Evolutionary conservation across 257 asterid genomes (phyloP), one percentile per base, ranked within the genome.

Genomic region (Orobanche coerulescens): DNA sequence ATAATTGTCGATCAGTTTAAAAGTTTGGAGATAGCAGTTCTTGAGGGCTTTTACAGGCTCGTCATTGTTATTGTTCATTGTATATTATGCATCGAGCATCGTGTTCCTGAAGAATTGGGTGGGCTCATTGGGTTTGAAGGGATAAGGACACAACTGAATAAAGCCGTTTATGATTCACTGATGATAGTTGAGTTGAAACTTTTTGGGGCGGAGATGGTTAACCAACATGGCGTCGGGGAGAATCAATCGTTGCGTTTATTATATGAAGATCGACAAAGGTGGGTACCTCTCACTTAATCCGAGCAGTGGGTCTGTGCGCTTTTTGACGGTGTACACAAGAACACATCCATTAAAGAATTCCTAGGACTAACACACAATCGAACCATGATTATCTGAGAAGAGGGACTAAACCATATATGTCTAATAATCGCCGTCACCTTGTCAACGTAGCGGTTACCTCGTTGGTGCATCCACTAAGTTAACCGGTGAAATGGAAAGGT

Each of bases 51-150:
- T 37, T 84, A 4, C 69, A 58, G 62, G 70, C 84, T 36, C 72
- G 59, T 58, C 81, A 79, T 66, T 79, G 82, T 67, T 81, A 77
- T 57, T 65, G 78, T 69, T 59, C 70, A 60, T 71, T 76, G 44
- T 69, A 76, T 44, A 74, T 77, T 33, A 70, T 76, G 80, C 81
- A 72, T 71, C 78, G 80, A 74, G 80, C 81, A 72, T 71, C 78
- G 80, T 37, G 79, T 79, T 72, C 88, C 88, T 44, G 83, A 82
- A 70, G 79, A 82, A 61, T 65, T 83, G 80, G 87, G 87, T 52
- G 93, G 93, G 48, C 47, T 79, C 49, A 67, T 65, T 53, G 87
- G 85, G 25, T 79, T 73, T 24, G 76, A 81, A 65, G 75, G 66
- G n/a, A 79, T 84, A 62, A 79, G 67, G 77, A 71, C 37, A 71